Percentiles rank a stretch among this genome's conserved stretches.
Evolutionary conservation across 805 yeast species (phyloP).

Genomic region (Torulaspora maleeae): DNA sequence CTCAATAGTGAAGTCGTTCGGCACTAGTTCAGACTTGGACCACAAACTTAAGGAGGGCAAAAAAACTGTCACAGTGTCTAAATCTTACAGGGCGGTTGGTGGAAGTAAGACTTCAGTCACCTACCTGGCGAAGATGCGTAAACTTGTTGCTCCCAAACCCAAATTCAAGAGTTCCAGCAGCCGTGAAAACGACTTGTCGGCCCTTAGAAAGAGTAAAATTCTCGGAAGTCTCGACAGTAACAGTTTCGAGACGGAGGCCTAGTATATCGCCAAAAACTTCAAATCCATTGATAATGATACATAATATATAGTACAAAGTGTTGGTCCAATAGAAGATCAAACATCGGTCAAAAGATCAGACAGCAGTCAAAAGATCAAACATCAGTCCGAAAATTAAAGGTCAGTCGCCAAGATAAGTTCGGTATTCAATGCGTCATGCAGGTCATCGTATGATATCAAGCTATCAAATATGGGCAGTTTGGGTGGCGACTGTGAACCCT

Average conservation of each 20-base stretch:
- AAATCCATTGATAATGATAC: background rate
- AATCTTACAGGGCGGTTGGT: constrained; percentile 50
- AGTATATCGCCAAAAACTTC: background rate
- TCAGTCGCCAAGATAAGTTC: constrained; percentile 19
- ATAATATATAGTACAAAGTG: background rate
- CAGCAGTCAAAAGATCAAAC: no score
- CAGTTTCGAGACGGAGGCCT: constrained; percentile 20
- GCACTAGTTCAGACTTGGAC: constrained; percentile 37
- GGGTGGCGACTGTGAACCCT: background rate
- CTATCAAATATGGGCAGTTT: constrained; percentile 19
- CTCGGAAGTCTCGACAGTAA: constrained; percentile 17
- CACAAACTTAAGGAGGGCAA: constrained; percentile 41
- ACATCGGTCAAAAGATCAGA: no score
- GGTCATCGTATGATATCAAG: constrained; percentile 23
- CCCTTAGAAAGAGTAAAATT: constrained; percentile 9
- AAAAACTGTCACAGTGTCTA: constrained; percentile 47
- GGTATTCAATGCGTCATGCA: constrained; percentile 31
- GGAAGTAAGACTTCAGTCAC: constrained; percentile 57
- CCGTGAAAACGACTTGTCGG: background rate
- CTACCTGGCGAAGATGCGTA: constrained; percentile 42
- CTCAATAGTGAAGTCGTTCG: constrained; percentile 43
- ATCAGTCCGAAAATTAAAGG: background rate
- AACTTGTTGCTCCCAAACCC: constrained; percentile 30
- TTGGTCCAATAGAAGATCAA: background rate
- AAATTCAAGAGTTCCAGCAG: constrained; percentile 9